Evolutionary conservation across 2,329 filamentous ascomycete genomes (phyloP).

Genomic region (Daldinia sp.): DNA sequence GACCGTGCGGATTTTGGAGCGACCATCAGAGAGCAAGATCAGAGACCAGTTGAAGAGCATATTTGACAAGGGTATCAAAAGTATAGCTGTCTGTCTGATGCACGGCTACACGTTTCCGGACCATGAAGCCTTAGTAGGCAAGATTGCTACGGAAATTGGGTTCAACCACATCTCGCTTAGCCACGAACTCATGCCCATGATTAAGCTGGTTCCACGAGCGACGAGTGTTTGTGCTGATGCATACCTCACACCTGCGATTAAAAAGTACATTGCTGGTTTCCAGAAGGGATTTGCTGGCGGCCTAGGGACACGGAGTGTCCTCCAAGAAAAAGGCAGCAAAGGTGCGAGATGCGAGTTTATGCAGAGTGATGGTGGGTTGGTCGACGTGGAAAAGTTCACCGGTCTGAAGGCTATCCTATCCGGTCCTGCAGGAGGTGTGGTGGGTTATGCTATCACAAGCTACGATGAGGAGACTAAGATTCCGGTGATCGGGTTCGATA

Average conservation of each 20-base stretch:
- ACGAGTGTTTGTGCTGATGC: conserved; percentile 84
- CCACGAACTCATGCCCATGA: conserved; percentile 90
- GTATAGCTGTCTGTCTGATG: conserved; percentile 91
- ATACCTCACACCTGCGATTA: conserved; percentile 82
- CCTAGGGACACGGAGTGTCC: conserved; percentile 80
- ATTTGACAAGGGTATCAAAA: conserved; percentile 77
- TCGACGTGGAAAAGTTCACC: conserved; percentile 84
- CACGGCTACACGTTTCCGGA: conserved; percentile 92
- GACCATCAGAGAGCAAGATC: conserved; percentile 69
- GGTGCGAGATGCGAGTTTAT: conserved; percentile 93
- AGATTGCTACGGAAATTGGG: conserved; percentile 81
- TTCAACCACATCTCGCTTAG: conserved; percentile 86
- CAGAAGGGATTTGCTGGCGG: conserved; percentile 84
- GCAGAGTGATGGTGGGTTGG: conserved; percentile 84
- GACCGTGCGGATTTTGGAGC: conserved; percentile 75
- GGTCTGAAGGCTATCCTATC: conserved; percentile 88
- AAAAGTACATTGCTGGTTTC: conserved; percentile 80
- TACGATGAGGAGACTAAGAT: conserved; percentile 86
- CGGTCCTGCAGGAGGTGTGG: conserved; percentile 91
- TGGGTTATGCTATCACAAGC: conserved; percentile 91
- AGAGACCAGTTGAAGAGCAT: conserved; percentile 73
- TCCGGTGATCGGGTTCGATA: conserved; percentile 94
- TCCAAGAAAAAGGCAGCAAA: conserved; percentile 71
- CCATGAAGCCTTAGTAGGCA: conserved; percentile 83
- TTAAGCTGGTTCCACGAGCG: conserved; percentile 80